These are phyloP conservation scores for Chlorella sp. DNA, from an alignment of 139 green algal species.

Conservation along the genomic window DNA sequence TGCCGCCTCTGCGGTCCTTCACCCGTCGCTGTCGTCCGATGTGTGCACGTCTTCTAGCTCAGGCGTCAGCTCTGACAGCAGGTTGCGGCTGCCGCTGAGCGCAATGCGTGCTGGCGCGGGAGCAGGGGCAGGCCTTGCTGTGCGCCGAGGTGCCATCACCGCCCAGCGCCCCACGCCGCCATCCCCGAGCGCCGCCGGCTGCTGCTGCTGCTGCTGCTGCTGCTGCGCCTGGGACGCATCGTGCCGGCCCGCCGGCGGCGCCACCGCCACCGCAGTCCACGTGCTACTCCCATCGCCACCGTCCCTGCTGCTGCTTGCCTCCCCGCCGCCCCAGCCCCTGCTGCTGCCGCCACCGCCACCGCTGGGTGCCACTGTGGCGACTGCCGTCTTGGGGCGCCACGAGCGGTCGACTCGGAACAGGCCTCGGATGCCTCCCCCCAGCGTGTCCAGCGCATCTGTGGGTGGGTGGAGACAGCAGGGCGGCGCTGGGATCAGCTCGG, in stretches of 20 bases:
- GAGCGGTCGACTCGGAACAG: conserved; percentile 55
- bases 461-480: neutral
- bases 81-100: neutral
- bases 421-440: conserved; percentile 63
- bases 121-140: neutral
- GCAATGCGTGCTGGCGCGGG: neutral
- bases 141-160: conserved; percentile 4
- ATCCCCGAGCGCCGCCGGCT: neutral
- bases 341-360: neutral
- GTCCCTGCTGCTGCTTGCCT: conserved; percentile 10
- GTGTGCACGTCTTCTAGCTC: conserved; percentile 14
- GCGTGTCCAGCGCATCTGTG: conserved; percentile 32
- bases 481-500: neutral
- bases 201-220: neutral
- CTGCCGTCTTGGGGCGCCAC: conserved; percentile 13
- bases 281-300: neutral
- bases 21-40: neutral
- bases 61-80: neutral
- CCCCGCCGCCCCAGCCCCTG: neutral
- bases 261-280: conserved; percentile 24
- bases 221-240: neutral
- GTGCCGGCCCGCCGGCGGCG: neutral
- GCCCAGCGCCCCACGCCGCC: neutral
- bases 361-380: conserved; percentile 10
- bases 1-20: too few relatives aligned